These are phyloP conservation scores for Astrothelium macrocarpum DNA, from an alignment of 495 filamentous ascomycete species.

Conservation along the genomic window DNA sequence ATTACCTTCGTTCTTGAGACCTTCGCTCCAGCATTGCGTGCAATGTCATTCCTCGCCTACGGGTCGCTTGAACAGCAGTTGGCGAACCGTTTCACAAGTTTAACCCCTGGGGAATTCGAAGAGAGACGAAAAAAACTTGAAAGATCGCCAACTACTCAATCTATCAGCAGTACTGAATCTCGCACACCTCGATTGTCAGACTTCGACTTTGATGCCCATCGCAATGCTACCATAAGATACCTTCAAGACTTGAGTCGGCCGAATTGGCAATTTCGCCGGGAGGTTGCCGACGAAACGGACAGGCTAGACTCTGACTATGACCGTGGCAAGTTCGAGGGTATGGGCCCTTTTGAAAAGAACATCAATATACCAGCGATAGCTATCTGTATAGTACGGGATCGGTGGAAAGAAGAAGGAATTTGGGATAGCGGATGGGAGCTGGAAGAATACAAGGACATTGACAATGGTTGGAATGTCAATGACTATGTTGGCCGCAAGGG, in stretches of 20 bases:
- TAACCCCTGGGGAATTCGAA: neutral
- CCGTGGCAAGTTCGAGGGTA: neutral
- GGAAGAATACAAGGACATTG: slow-evolving; percentile 3
- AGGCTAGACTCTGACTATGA: neutral
- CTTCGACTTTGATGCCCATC: slow-evolving; percentile 1
- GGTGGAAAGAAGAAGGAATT: slow-evolving; percentile 3
- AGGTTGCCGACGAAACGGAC: neutral
- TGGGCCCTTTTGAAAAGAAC: neutral
- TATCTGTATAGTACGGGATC: slow-evolving; percentile 1
- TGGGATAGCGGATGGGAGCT: neutral
- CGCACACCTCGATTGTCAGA: neutral
- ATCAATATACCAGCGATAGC: neutral
- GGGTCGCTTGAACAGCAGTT: slow-evolving; percentile 1
- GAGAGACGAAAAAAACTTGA: neutral
- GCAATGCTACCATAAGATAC: neutral
- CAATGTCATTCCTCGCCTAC: neutral
- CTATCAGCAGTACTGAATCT: neutral
- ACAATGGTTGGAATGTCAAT: neutral
- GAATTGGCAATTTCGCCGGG: neutral
- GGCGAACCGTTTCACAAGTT: neutral
- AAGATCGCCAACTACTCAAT: neutral
- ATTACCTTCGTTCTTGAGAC: neutral
- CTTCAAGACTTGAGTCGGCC: neutral
- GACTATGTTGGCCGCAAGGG: slow-evolving; percentile 1
- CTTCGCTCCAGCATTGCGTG: neutral